A percentile compares a stretch with the other conserved stretches of the same genome.
These are phyloP conservation scores for Coleophoma cylindrospora DNA, from an alignment of 2,329 filamentous ascomycete genomes.

Conservation along the genomic window DNA sequence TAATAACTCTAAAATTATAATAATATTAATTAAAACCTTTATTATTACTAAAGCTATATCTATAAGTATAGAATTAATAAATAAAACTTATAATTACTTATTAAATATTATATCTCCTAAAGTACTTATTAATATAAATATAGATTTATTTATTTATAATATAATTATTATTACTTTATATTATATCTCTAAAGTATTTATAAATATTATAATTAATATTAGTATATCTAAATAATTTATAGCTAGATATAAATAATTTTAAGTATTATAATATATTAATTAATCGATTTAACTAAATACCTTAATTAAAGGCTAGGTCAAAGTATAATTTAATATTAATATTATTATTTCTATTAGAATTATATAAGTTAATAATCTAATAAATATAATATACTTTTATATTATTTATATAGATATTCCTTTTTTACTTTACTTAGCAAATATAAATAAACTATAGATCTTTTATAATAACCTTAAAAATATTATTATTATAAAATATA, in stretches of 20 bases:
- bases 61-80: background rate
- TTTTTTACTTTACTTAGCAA: background rate
- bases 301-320: background rate
- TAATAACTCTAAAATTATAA: background rate
- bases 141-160: background rate
- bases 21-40: background rate
- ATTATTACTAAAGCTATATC: background rate
- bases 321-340: background rate
- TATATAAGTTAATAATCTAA: background rate
- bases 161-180: background rate
- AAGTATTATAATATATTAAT: background rate
- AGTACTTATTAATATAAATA: background rate
- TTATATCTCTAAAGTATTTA: too few relatives aligned
- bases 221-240: background rate
- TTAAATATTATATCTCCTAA: background rate
- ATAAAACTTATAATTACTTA: background rate
- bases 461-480: background rate
- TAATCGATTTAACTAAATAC: too few relatives aligned
- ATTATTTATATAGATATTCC: background rate
- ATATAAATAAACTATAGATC: background rate
- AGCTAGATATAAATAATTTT: background rate
- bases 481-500: background rate
- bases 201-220: background rate
- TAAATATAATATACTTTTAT: background rate
- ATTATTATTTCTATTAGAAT: background rate